Percentiles rank a stretch among this genome's conserved stretches.
phyloP scores from a whole-genome alignment of 192 early-diverging fungal genomes.

The Jimgerdemannia flammicorona region DNA sequence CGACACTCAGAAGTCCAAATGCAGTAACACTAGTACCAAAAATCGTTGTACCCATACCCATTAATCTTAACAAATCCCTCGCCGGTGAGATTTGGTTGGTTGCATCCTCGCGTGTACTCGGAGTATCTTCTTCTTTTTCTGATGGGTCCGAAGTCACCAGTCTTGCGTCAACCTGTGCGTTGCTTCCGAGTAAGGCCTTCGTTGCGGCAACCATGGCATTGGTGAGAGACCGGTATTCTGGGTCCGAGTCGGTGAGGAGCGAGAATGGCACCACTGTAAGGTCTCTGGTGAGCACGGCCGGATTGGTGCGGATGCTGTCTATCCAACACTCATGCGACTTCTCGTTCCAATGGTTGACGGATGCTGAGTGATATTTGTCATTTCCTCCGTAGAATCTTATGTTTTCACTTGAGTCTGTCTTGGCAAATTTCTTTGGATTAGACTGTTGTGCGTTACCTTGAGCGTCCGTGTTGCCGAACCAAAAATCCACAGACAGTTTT shows the following conservation, averaged over 20 bases:
- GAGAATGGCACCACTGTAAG: not conserved
- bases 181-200: not conserved
- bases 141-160: not conserved
- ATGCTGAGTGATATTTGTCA: too few relatives aligned
- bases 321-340: not conserved
- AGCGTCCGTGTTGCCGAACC: too few relatives aligned
- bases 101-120: not conserved
- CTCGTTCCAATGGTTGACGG: too few relatives aligned
- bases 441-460: too few relatives aligned
- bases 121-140: not conserved
- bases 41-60: too few relatives aligned
- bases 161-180: not conserved
- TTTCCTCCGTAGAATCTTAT: too few relatives aligned
- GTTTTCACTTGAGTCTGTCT: not conserved
- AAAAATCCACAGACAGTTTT: too few relatives aligned
- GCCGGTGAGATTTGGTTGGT: not conserved
- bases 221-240: not conserved
- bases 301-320: not conserved
- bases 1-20: too few relatives aligned
- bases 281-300: not conserved
- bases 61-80: too few relatives aligned
- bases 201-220: not conserved
- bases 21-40: too few relatives aligned
- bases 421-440: not conserved
- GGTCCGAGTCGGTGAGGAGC: not conserved